These are phyloP conservation scores for Xerocomus potaroensis DNA, from an alignment of 768 basidiomycete genomes.

Conservation along the genomic window DNA sequence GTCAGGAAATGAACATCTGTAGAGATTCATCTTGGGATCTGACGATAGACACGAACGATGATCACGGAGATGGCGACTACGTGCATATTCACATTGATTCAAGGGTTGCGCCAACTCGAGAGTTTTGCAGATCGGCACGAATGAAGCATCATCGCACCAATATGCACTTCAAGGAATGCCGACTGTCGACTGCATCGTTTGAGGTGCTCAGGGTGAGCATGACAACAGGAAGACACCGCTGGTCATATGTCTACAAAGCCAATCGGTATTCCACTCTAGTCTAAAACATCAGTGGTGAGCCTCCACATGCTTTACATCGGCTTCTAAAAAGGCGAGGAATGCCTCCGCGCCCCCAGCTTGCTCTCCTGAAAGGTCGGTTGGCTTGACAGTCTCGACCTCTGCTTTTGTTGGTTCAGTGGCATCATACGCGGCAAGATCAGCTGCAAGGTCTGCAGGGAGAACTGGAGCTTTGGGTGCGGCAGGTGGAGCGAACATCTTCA, in stretches of 20 bases:
- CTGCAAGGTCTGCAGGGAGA: constrained; percentile 80
- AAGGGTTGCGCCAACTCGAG: too few relatives aligned
- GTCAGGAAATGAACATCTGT: too few relatives aligned
- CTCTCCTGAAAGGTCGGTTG: constrained; percentile 15
- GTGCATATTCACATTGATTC: too few relatives aligned
- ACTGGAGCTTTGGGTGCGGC: constrained; percentile 68
- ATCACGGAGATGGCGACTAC: too few relatives aligned
- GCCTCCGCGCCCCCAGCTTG: constrained; percentile 56
- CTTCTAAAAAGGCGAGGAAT: constrained; percentile 78
- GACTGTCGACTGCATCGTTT: neutral
- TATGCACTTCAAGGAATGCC: neutral
- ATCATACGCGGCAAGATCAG: constrained; percentile 85
- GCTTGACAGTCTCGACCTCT: constrained; percentile 37
- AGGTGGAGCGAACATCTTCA: constrained; percentile 79
- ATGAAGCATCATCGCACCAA: neutral
- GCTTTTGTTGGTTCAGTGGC: constrained; percentile 63
- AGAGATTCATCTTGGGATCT: too few relatives aligned
- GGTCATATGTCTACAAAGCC: constrained; percentile 17
- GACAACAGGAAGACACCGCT: neutral
- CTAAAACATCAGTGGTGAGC: constrained; percentile 43
- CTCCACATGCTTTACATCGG: constrained; percentile 67
- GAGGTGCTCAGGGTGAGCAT: neutral
- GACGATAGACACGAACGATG: too few relatives aligned
- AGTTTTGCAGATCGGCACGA: neutral
- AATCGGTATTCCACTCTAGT: constrained; percentile 6